These are phyloP conservation scores for Mangifera indica DNA, from an alignment of 345 rosid species.

Conservation along the genomic window DNA sequence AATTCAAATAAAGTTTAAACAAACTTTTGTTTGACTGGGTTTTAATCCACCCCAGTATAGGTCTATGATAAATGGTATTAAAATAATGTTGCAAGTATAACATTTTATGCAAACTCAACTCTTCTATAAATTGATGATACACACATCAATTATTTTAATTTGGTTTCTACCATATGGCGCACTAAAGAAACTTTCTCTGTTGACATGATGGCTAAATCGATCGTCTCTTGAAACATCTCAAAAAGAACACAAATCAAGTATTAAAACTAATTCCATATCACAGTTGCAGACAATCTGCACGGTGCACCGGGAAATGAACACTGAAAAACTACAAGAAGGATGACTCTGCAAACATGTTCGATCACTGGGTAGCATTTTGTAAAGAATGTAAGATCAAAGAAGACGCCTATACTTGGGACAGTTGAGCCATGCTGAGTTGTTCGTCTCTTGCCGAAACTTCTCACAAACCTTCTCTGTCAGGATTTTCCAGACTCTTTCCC, in stretches of 20 bases:
- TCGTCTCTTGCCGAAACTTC: slow-evolving; percentile 60
- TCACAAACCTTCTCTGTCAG: slow-evolving; percentile 33
- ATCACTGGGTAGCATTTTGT: slow-evolving; percentile 9
- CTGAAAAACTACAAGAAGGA: background rate
- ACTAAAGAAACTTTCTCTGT: background rate
- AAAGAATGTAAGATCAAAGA: slow-evolving; percentile 26
- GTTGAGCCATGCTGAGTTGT: slow-evolving; percentile 66
- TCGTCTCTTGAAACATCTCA: background rate
- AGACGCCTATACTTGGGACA: slow-evolving; percentile 56
- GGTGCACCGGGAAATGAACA: background rate
- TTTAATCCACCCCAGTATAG: too few species aligned
- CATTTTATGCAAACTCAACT: too few species aligned
- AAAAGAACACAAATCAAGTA: background rate
- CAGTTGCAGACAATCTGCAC: background rate
- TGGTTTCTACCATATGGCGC: too few species aligned
- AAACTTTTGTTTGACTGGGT: too few species aligned
- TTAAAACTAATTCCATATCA: background rate
- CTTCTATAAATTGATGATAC: too few species aligned
- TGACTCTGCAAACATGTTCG: background rate
- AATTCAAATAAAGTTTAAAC: too few species aligned
- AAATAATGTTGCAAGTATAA: too few species aligned
- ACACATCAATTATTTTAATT: too few species aligned
- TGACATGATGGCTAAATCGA: background rate
- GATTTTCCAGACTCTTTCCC: slow-evolving; percentile 31
- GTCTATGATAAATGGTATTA: too few species aligned